These are phyloP conservation scores for Colletotrichum melonis DNA, from an alignment of 2,329 filamentous ascomycete genomes.

Conservation along the genomic window DNA sequence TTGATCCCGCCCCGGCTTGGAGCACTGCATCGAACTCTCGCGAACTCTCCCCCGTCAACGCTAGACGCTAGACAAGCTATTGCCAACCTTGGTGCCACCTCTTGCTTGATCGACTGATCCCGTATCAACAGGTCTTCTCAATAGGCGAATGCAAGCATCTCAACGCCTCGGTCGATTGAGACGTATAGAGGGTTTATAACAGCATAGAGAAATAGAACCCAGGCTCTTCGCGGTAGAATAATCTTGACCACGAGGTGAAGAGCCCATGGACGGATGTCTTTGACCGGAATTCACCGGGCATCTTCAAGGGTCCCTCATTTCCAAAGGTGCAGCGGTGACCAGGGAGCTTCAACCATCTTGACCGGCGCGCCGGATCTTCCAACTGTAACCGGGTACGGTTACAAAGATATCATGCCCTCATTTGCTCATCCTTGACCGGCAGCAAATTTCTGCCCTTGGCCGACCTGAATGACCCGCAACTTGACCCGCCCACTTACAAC, in stretches of 20 bases:
- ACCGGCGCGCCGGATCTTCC: slow-evolving; percentile 15
- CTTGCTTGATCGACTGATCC: not conserved
- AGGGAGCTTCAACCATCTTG: slow-evolving; percentile 4
- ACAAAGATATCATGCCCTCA: not conserved
- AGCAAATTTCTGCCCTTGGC: slow-evolving; percentile 22
- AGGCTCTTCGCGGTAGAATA: not conserved
- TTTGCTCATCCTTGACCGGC: not conserved
- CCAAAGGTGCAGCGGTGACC: slow-evolving; percentile 6
- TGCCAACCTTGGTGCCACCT: slow-evolving; percentile 1
- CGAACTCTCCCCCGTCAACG: not conserved
- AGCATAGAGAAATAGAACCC: not conserved
- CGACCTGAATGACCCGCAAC: slow-evolving; percentile 27
- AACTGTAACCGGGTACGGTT: slow-evolving; percentile 5
- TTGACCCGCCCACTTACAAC: not conserved
- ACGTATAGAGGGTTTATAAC: not conserved
- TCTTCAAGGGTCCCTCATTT: slow-evolving; percentile 2
- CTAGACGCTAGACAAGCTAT: slow-evolving; percentile 11
- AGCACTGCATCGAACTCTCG: not conserved
- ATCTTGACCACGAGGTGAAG: not conserved
- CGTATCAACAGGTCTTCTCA: not conserved
- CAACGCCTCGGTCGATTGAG: too few species aligned
- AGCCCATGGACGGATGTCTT: not conserved
- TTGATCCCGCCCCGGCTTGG: not conserved
- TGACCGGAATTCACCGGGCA: slow-evolving; percentile 17
- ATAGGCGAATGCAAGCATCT: not conserved